Base-by-base conservation (phyloP, 2,329 filamentous ascomycete species). In the Daldinia eschscholtzii region DNA sequence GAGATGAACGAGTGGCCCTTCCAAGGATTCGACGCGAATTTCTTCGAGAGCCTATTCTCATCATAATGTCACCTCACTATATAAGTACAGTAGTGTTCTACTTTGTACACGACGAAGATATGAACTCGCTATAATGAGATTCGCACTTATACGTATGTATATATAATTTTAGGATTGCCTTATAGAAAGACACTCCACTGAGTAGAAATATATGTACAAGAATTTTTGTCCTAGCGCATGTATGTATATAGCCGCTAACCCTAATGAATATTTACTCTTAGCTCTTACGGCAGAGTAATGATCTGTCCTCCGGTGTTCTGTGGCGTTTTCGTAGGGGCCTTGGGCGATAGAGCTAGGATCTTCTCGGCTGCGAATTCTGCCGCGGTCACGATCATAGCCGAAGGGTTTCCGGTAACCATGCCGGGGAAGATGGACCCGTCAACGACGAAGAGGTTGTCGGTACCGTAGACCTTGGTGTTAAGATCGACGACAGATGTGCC, bases 381-480 rank as follows among this genome's bases (percentile, higher is more conserved):
- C 10, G 79, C 80, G 1, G 79, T 76, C 46, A 83, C 79, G 61
- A 82, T 82, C 75, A 81, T 81, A 13, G 80, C 77, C 10, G 80
- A 79, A 0, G 91, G 91, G 79, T 93, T 93, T 30, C 89, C 89
- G 0, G 89, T 89, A 1, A 89, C 85, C 76, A 92, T 87, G 67
- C 91, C 90, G 0, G 91, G 90, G 80, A 92, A 91, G 74, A 92
- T 89, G 65, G 87, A 88, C 1, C 86, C 90, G 73, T 92, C 90
- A 3, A 92, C 88, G 15, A 92, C 86, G 74, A 89, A 91, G 50
- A 91, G 82, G 79, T 92, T 91, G 74, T 91, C 87, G 1, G 87
- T 91, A 37, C 89, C 89, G 74, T 88, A 91, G n/a, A 91, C 88
- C 80, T 87, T 88, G 72, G 88, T 86, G 79, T 91, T 81, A 4